Evolutionary conservation across 2,329 filamentous ascomycete species (phyloP), one percentile per base, ranked within the genome.

Genomic region (Lasiodiplodia sp.): DNA sequence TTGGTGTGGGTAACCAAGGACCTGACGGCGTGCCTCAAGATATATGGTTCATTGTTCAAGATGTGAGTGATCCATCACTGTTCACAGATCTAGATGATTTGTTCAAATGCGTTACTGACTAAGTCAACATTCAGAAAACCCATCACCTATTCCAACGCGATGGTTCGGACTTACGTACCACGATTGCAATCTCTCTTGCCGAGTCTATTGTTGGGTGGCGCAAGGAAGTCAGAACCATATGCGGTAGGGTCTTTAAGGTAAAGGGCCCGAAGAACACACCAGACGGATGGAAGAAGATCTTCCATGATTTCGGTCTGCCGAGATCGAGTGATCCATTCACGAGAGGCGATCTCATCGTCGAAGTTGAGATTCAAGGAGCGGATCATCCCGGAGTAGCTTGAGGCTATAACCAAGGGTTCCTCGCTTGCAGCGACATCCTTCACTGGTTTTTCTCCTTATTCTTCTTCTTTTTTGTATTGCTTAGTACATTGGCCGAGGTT

Each of bases 161-260:
- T 68, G 94, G 93, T 72, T 95, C 98, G 80, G 92, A 98, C 75
- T 84, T 99, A 53, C 84, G 92, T 69, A 88, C 92, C 76, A 91
- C 86, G 1, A 85, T 98, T 73, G 91, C 94, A 6, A 86, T 99
- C 65, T 89, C 91, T 31, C 88, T 98, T 56, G 97, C 97, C 80
- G 96, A 99, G 81, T 93, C 96, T 1, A 83, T 99, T 55, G 97
- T 94, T 0, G 96, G 96, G 69, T 99, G 96, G 96, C 91, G 89
- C 74, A 89, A 92, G 66, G 96, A 92, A 18, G 89, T 99, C 23
- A 88, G 90, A 37, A 99, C 95, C 10, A 98, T 99, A 73, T 96
- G 98, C 75, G 92, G 92, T 73, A 94, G 92, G 77, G 91, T 94
- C 75, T 83, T 98, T 73, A 88, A 85, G 64, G 87, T 98, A 47